Evolutionary conservation across 1,284 basidiomycete species (phyloP).

Genomic region (Cronartium quercuum): DNA sequence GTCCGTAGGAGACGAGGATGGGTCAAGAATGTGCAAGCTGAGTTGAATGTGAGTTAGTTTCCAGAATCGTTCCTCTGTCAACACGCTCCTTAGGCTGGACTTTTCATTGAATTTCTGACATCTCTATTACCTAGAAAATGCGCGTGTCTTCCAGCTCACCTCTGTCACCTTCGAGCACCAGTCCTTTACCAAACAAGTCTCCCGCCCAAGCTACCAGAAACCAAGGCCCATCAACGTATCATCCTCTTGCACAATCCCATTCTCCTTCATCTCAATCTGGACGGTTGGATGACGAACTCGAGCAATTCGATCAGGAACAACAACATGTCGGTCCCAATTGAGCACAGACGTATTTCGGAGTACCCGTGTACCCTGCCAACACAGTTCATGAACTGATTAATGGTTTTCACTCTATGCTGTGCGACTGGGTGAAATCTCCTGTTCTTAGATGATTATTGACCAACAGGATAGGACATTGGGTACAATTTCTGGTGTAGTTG

Average conservation of each 20-base stretch:
- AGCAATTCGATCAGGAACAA: neutral
- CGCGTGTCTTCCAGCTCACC: too few species aligned
- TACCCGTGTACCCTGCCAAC: too few species aligned
- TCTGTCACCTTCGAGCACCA: neutral
- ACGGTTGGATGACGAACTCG: neutral
- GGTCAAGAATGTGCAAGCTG: slow-evolving; percentile 1
- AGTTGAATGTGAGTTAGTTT: neutral
- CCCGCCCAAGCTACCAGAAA: neutral
- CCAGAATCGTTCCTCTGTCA: too few species aligned
- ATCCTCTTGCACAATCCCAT: neutral
- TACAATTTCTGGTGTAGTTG: slow-evolving; percentile 73
- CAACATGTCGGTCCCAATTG: neutral
- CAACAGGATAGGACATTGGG: slow-evolving; percentile 80
- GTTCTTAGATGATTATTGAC: slow-evolving; percentile 65
- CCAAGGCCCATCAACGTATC: neutral
- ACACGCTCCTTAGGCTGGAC: too few species aligned
- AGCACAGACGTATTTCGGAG: too few species aligned
- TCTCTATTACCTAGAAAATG: too few species aligned
- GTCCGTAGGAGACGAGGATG: slow-evolving; percentile 10
- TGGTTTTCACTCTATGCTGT: too few species aligned
- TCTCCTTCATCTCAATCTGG: too few species aligned
- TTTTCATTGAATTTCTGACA: too few species aligned
- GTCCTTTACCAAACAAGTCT: slow-evolving; percentile 3
- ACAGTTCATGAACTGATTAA: too few species aligned
- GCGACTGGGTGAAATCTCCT: neutral